Evolutionary conservation across 148 eudicot genomes (phyloP), one percentile per base, ranked within the genome.

Genomic region (Suaeda aralocaspica): DNA sequence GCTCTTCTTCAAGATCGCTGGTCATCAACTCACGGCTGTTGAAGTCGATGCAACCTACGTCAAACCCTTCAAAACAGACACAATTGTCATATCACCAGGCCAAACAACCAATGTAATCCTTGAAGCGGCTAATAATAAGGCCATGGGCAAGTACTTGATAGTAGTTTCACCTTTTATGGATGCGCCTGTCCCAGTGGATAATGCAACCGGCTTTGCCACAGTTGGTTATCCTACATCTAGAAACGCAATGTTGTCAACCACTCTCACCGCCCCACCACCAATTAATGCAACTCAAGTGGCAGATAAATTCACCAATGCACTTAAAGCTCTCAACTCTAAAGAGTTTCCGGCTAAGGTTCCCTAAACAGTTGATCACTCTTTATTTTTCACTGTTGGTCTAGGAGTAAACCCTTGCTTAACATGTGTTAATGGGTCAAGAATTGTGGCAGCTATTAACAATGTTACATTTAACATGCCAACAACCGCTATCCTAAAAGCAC

Each of bases 151-250:
- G 50, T 87, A 83, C 71, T 29, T 73, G 26, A 57, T 87, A n/a
- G 72, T 77, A 0, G 84, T 75, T n/a, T 81, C 87, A 4, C 84
- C 89, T 1, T 87, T 87, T 75, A 83, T 81, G 85, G 89, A 85
- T 34, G 68, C 83, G 6, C 92, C 89, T 7, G 73, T 87, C 24
- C 39, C 76, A 5, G 85, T 85, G 15, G 89, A 87, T 44, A 87
- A 85, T 59, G 39, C 28, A 5, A 81, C 85, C 2, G 89, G 83
- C n/a, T 76, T 80, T 15, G 89, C 87, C 28, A 70, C 78, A 0
- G 41, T 87, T 22, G 77, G 68, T 48, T 87, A 87, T 72, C 41
- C 69, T 3, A 72, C 71, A 16, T 28, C 71, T 30, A 65, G 5
- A 0, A 16, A 67, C 21, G 22, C 76, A 36, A 25, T 42, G 13